Evolutionary conservation across 129 eudicot species (phyloP).

Genomic region (Saussurea involucrata): DNA sequence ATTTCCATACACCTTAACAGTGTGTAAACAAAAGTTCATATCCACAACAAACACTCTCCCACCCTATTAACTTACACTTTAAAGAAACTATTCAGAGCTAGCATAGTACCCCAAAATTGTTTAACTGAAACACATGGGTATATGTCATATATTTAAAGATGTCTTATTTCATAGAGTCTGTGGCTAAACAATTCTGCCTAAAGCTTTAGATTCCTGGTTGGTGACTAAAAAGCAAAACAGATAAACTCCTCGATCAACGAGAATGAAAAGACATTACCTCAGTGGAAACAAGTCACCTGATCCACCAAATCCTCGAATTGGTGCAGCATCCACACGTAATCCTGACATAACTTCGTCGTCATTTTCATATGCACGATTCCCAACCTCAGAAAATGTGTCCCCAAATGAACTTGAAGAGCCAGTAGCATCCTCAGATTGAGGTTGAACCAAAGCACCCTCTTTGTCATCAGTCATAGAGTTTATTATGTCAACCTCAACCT

Average conservation of each 20-base stretch:
- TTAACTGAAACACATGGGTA: neutral
- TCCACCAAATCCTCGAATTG: constrained; percentile 33
- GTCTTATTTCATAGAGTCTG: neutral
- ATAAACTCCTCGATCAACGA: neutral
- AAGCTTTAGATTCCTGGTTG: neutral
- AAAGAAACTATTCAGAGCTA: neutral
- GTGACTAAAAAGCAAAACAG: neutral
- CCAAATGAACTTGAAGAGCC: constrained; percentile 82
- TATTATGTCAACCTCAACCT: constrained; percentile 26
- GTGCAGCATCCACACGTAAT: constrained; percentile 34
- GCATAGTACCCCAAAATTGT: neutral
- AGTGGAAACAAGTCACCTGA: constrained; percentile 32
- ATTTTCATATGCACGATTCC: constrained; percentile 30
- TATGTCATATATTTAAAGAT: neutral
- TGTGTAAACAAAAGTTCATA: neutral
- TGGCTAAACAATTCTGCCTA: neutral
- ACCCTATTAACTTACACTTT: neutral
- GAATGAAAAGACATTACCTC: constrained; percentile 39
- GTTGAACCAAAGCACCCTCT: constrained; percentile 20
- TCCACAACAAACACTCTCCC: neutral
- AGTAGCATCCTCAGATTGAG: constrained; percentile 40
- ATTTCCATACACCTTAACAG: no score
- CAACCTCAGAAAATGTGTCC: constrained; percentile 35
- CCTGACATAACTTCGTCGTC: constrained; percentile 58
- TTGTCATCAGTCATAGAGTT: constrained; percentile 23